Conservation (phyloP, 371 early-diverging fungal species). For the Sanchytrium tribonematis region DNA sequence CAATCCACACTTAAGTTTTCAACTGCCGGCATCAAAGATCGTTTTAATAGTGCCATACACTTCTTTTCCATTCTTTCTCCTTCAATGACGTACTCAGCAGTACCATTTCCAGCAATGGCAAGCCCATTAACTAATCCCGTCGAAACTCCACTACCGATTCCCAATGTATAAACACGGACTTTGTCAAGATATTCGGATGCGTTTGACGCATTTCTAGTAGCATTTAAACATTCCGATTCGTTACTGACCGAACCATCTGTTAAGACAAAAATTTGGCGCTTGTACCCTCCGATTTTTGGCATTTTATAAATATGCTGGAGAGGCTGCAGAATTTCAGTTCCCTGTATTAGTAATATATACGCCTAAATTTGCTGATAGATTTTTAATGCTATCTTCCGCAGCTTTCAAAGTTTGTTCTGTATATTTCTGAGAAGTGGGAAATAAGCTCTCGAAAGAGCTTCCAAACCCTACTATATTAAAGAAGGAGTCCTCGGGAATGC, state of each 20-base stretch:
- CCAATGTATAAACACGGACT: conserved; percentile 17
- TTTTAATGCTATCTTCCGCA: conserved; percentile 8
- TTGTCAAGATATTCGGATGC: conserved; percentile 2
- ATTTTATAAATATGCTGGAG: conserved; percentile 10
- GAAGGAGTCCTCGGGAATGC: conserved; percentile 12
- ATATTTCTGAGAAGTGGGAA: conserved; percentile 12
- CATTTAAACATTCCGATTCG: conserved; percentile 7
- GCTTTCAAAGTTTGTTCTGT: conserved; percentile 8
- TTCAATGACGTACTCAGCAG: conserved; percentile 15
- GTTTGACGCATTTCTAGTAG: conserved; percentile 5
- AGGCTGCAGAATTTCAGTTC: conserved; percentile 15
- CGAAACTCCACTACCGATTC: conserved; percentile 17
- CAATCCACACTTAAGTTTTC: conserved; percentile 14
- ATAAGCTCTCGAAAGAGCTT: conserved; percentile 8
- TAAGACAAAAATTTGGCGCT: conserved; percentile 15
- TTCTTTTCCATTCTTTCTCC: conserved; percentile 19
- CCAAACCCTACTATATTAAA: conserved; percentile 25
- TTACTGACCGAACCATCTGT: conserved; percentile 21
- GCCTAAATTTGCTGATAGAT: conserved; percentile 14
- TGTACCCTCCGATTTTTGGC: conserved; percentile 9
- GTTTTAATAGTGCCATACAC: conserved; percentile 18
- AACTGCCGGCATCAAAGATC: conserved; percentile 15
- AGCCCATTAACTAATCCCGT: conserved; percentile 18
- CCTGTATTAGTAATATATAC: no score
- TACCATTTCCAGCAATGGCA: conserved; percentile 16